Base-by-base conservation (phyloP, 768 basidiomycete species). In the Collybia nuda region DNA sequence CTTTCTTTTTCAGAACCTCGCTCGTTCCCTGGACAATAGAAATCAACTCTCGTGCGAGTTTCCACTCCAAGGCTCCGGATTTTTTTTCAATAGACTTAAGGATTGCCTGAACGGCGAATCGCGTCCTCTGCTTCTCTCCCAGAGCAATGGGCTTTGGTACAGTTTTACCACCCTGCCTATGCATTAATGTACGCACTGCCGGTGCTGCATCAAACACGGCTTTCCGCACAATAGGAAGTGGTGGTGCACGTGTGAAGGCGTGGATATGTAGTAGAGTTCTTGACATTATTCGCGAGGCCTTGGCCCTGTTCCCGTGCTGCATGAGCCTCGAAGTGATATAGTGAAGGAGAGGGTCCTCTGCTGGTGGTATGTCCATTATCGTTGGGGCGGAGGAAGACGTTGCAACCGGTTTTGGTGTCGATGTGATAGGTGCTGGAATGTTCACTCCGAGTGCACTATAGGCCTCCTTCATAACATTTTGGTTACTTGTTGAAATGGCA, bases 1-100 rank as follows among this genome's bases (percentile, higher is more conserved):
- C 70, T 66, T 91, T 87, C 65, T 78, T 77, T 44, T 73, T 76
- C 51, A 90, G 62, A 26, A 81, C 85, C 15, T 72, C 62, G 32
- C 72, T 69, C 39, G 81, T 81, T 15, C 83, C 82, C 57, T 86
- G 72, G n/a, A 91, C 56, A 17, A 91, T 79, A 0, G 74, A 77
- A 39, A 97, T 74, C 26, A 94, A 70, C 70, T 96, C 92, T 62
- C 82, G 75, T 24, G 93, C 93, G 53, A 96, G 65, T 52, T 93
- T 72, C 60, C 88, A 82, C 55, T 84, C 82, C 6, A 87, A 54
- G 0, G 71, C 76, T 19, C 86, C 88, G 0, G 76, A 64, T 37
- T 77, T 76, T 48, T 68, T 71, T 51, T 85, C 76, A 53, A 81
- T 79, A 11, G 81, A 84, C 5, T 83, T 70, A 40, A 92, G 56